Evolutionary conservation across 352 stramenopile genomes (phyloP).

Genomic region (Globisporangium emineosum): DNA sequence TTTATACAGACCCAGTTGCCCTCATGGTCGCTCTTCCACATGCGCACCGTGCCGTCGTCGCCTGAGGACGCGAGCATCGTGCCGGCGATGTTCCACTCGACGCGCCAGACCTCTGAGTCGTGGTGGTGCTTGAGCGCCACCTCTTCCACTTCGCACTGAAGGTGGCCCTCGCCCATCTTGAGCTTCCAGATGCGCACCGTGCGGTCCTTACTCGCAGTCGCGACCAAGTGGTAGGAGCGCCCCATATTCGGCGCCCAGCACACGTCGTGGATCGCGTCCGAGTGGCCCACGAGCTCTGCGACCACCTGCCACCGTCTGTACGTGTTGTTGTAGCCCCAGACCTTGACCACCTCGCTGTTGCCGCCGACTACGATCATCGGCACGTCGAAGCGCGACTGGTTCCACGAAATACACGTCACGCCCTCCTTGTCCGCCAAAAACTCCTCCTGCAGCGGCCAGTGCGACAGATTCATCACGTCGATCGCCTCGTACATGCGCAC

Average conservation of each 20-base stretch:
- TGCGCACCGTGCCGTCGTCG: conserved; percentile 92
- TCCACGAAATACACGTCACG: conserved; percentile 94
- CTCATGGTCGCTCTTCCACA: conserved; percentile 94
- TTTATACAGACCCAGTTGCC: conserved; percentile 91
- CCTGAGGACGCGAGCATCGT: conserved; percentile 93
- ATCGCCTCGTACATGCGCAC: conserved; percentile 95
- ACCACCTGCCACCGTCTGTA: conserved; percentile 85
- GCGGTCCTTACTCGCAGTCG: conserved; percentile 90
- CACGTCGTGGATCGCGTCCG: conserved; percentile 92
- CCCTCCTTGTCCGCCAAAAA: conserved; percentile 83
- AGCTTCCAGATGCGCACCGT: conserved; percentile 88
- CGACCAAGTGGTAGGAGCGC: conserved; percentile 91
- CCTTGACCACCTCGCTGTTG: conserved; percentile 83
- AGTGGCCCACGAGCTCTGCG: conserved; percentile 80
- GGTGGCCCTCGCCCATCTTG: conserved; percentile 60
- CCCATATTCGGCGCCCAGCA: conserved; percentile 96
- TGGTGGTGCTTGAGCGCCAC: conserved; percentile 81
- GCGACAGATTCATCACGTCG: conserved; percentile 94
- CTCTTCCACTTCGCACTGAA: conserved; percentile 69
- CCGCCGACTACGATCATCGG: conserved; percentile 93
- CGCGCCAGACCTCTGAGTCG: conserved; percentile 92
- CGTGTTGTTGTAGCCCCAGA: conserved; percentile 91
- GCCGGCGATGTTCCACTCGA: conserved; percentile 96
- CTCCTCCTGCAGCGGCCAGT: conserved; percentile 92
- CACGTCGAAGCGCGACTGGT: conserved; percentile 91